These are phyloP conservation scores for Pholiota microspora DNA, from an alignment of 768 basidiomycete species.

Conservation along the genomic window DNA sequence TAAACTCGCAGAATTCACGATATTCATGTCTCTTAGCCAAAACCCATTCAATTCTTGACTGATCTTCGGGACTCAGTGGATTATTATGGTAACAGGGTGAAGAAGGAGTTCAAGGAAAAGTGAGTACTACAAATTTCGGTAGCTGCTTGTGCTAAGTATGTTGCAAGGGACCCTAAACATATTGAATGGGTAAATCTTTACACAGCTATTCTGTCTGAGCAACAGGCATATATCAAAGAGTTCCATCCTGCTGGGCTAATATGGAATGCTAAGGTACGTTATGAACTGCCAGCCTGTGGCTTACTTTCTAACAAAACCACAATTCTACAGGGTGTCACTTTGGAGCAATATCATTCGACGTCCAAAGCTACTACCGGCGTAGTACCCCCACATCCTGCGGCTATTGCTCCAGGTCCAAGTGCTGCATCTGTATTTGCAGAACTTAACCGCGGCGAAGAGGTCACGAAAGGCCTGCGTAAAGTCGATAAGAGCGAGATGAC, in stretches of 20 bases:
- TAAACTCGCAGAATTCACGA: background rate
- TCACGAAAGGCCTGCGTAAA: slow-evolving; percentile 89
- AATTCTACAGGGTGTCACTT: slow-evolving; percentile 47
- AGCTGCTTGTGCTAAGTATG: slow-evolving; percentile 5
- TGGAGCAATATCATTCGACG: slow-evolving; percentile 50
- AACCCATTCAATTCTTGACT: slow-evolving; percentile 76
- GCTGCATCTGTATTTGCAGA: slow-evolving; percentile 85
- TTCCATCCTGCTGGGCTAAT: slow-evolving; percentile 81
- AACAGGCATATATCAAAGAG: slow-evolving; percentile 81
- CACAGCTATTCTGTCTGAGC: slow-evolving; percentile 67
- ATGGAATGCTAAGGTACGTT: slow-evolving; percentile 82
- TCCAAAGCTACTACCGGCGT: slow-evolving; percentile 30
- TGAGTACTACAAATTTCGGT: slow-evolving; percentile 33
- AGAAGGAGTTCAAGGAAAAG: slow-evolving; percentile 94
- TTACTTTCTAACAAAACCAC: slow-evolving; percentile 4
- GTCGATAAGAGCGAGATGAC: slow-evolving; percentile 98
- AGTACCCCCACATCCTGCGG: slow-evolving; percentile 49
- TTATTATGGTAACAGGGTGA: slow-evolving; percentile 88
- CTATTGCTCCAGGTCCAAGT: slow-evolving; percentile 51
- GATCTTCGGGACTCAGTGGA: slow-evolving; percentile 84
- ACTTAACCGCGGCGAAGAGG: slow-evolving; percentile 84
- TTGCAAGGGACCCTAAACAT: slow-evolving; percentile 75
- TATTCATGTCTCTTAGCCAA: slow-evolving; percentile 48
- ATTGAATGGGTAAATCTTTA: slow-evolving; percentile 85
- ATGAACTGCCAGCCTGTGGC: background rate